Conservation (phyloP, 768 basidiomycete genomes). For the Podaxis sp. region DNA sequence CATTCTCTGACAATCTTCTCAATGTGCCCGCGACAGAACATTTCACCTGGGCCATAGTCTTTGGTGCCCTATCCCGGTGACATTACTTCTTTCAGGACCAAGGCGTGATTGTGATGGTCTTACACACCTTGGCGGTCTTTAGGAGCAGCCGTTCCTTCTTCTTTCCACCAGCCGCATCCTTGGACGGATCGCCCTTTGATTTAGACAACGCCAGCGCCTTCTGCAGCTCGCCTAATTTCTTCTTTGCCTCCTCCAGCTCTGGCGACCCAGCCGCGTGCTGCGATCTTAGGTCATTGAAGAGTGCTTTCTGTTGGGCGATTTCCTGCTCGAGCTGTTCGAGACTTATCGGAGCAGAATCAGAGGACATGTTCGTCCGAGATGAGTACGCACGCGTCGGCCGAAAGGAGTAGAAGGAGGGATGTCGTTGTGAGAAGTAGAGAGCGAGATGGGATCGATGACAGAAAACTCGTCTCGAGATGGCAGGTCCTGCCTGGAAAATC, state of each 20-base stretch:
- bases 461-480: constrained; percentile 5
- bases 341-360: background rate
- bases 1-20: constrained; percentile 83
- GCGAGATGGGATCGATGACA: constrained; percentile 6
- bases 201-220: constrained; percentile 41
- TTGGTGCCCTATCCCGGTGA: constrained; percentile 68
- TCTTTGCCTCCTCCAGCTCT: constrained; percentile 57
- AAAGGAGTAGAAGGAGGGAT: background rate
- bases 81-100: background rate
- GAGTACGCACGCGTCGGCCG: background rate
- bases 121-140: constrained; percentile 89
- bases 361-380: background rate
- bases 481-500: constrained; percentile 3
- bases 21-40: constrained; percentile 87
- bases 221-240: constrained; percentile 68
- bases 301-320: constrained; percentile 48
- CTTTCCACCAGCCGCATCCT: constrained; percentile 20
- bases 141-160: constrained; percentile 69
- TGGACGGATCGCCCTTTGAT: background rate
- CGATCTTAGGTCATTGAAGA: constrained; percentile 59
- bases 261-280: constrained; percentile 44
- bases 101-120: background rate
- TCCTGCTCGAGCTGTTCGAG: constrained; percentile 40
- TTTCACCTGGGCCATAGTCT: constrained; percentile 90
- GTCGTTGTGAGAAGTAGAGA: background rate